phyloP scores from a whole-genome alignment of 169 alveolate species.

The Plasmodium gonderi region DNA sequence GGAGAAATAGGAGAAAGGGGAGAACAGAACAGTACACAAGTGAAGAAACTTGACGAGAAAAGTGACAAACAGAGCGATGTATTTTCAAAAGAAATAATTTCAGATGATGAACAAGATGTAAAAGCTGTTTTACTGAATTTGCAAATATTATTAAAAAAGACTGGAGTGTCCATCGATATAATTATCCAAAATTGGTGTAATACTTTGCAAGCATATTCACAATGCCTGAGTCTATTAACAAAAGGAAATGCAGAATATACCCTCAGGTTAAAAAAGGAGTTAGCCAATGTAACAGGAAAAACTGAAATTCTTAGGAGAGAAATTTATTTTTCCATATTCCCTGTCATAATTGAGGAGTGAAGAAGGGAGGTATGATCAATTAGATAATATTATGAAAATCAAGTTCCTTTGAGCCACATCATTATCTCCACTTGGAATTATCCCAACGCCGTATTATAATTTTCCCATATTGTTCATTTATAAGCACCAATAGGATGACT shows the following conservation, averaged over 20 bases:
- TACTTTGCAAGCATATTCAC: conserved; percentile 72
- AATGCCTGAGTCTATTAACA: conserved; percentile 41
- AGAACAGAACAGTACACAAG: too few species aligned
- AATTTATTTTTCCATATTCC: conserved; percentile 68
- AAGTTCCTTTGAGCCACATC: too few species aligned
- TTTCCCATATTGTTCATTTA: too few species aligned
- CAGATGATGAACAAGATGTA: conserved; percentile 31
- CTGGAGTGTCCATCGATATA: conserved; percentile 70
- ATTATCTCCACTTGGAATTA: not conserved
- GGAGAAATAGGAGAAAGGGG: not conserved
- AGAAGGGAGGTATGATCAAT: not conserved
- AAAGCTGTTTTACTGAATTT: conserved; percentile 37
- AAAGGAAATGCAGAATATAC: conserved; percentile 70
- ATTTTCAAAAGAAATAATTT: not conserved
- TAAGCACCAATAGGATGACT: not conserved
- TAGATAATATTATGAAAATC: not conserved
- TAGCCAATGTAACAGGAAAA: conserved; percentile 31
- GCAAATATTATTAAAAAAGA: conserved; percentile 30
- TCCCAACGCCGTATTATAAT: too few species aligned
- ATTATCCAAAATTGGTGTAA: conserved; percentile 73
- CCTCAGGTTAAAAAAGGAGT: conserved; percentile 31
- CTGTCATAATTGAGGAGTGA: conserved; percentile 53
- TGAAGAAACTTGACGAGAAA: too few species aligned
- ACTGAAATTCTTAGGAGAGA: conserved; percentile 42
- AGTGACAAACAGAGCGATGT: not conserved